These are phyloP conservation scores for Phyllosticta capitalensis DNA, from an alignment of 2,329 filamentous ascomycete genomes.

Conservation along the genomic window DNA sequence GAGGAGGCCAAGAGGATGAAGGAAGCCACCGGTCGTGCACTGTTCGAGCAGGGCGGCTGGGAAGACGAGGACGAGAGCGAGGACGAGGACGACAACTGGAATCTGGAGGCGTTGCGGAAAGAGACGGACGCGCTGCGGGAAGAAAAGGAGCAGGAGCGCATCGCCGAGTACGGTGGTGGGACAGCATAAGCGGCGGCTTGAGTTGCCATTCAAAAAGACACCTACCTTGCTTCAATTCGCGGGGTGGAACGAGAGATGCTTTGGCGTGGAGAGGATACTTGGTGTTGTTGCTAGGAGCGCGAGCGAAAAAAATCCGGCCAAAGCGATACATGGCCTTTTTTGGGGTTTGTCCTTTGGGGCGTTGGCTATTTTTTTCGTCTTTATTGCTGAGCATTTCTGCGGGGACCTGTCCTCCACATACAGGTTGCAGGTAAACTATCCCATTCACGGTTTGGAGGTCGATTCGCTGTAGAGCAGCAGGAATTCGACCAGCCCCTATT, in stretches of 20 bases:
- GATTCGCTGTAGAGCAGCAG: background rate
- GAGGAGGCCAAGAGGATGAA: conserved; percentile 83
- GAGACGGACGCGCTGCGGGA: conserved; percentile 73
- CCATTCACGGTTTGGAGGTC: background rate
- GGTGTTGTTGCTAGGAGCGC: background rate
- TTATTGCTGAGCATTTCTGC: background rate
- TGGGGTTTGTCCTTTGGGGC: background rate
- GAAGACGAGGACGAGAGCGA: conserved; percentile 51
- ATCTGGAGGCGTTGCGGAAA: conserved; percentile 68
- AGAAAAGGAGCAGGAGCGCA: conserved; percentile 67
- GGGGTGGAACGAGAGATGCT: background rate
- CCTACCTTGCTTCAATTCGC: background rate
- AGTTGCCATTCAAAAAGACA: background rate
- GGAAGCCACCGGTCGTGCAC: conserved; percentile 85
- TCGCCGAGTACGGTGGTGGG: conserved; percentile 20
- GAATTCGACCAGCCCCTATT: background rate
- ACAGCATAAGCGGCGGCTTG: background rate
- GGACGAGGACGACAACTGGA: conserved; percentile 58
- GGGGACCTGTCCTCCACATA: background rate
- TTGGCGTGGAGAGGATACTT: background rate
- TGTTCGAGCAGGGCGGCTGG: conserved; percentile 98
- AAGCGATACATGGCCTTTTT: background rate
- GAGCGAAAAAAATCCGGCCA: background rate
- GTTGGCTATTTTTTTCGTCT: background rate
- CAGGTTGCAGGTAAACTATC: background rate